Evolutionary conservation across 306 rosid genomes (phyloP), one percentile per base, ranked within the genome.

Genomic region (Fagus crenata): DNA sequence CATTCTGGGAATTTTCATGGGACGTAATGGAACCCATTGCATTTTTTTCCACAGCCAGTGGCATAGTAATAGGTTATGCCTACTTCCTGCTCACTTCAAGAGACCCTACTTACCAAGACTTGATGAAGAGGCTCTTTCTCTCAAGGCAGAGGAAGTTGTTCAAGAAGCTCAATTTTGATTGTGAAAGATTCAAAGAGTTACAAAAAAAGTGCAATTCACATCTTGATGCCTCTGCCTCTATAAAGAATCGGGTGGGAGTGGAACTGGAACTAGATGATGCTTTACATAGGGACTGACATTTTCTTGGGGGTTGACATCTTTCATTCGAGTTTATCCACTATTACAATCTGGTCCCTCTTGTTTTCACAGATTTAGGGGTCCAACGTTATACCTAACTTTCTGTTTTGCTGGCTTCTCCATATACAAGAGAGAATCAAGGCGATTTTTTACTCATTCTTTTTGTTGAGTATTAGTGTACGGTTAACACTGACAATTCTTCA

Each of bases 1-100:
- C 99, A n/a, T 96, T 91, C 90, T 96, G 99, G 99, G 99, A 96
- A 42, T 96, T 92, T 67, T 96, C 99, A 22, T 96, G 99, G 99
- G 99, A 96, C 69, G 90, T 96, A 31, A 92, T 96, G 98, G 99
- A 93, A 69, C 99, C 99, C 17, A 83, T 96, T 18, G 88, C 99
- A 31, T 96, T 87, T 81, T 96, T 92, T 69, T 76, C 93, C 33
- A 93, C 99, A 28, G 14, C 90, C 4, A 40, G 85, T 31, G 92
- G 98, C 77, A 73, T 96, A 72, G 89, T 93, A 41, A 73, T 93
- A n/a, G 93, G 99, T 53, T 96, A 96, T 86, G 89, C 94, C 43
- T 96, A 96, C 92, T 96, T 93, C 43, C 69, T 96, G n/a, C 42
- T 88, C 83, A 96, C 99, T 72, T 91, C 97, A 53, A 89, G 99